Conservation (phyloP, 2,329 filamentous ascomycete genomes). For the Penicillium sp. region DNA sequence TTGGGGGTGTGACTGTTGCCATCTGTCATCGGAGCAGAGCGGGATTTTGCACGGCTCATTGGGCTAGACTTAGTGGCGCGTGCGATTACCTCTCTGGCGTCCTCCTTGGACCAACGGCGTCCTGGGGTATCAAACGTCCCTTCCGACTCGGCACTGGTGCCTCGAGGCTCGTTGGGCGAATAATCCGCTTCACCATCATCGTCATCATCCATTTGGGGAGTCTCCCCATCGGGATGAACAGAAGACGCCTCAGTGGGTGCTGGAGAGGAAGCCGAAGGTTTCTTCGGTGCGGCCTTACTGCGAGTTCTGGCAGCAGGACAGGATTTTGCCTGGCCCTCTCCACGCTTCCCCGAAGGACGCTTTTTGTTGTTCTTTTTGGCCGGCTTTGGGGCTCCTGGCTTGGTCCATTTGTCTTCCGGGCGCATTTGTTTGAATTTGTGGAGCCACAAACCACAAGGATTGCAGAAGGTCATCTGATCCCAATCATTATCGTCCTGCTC, state of each 20-base stretch:
- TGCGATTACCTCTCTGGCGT: slow-evolving; percentile 47
- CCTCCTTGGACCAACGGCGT: slow-evolving; percentile 36
- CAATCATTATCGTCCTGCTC: slow-evolving; percentile 67
- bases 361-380: slow-evolving; percentile 40
- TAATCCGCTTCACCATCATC: slow-evolving; percentile 34
- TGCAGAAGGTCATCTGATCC: slow-evolving; percentile 76
- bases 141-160: slow-evolving; percentile 48
- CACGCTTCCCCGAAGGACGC: slow-evolving; percentile 34
- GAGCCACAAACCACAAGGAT: slow-evolving; percentile 94
- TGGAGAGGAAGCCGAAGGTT: slow-evolving; percentile 39
- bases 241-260: slow-evolving; percentile 39
- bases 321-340: slow-evolving; percentile 35
- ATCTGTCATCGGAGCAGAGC: slow-evolving; percentile 38
- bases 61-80: slow-evolving; percentile 63
- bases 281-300: slow-evolving; percentile 27
- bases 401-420: slow-evolving; percentile 79
- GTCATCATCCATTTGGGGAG: slow-evolving; percentile 34
- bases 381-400: slow-evolving; percentile 35
- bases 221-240: slow-evolving; percentile 34
- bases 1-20: slow-evolving; percentile 56
- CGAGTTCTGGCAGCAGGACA: slow-evolving; percentile 34
- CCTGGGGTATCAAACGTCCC: slow-evolving; percentile 38
- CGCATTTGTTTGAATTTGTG: slow-evolving; percentile 82
- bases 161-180: slow-evolving; percentile 41
- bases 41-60: slow-evolving; percentile 49